Conservation (phyloP, 2,329 filamentous ascomycete genomes). For the Coniochaeta sp. region DNA sequence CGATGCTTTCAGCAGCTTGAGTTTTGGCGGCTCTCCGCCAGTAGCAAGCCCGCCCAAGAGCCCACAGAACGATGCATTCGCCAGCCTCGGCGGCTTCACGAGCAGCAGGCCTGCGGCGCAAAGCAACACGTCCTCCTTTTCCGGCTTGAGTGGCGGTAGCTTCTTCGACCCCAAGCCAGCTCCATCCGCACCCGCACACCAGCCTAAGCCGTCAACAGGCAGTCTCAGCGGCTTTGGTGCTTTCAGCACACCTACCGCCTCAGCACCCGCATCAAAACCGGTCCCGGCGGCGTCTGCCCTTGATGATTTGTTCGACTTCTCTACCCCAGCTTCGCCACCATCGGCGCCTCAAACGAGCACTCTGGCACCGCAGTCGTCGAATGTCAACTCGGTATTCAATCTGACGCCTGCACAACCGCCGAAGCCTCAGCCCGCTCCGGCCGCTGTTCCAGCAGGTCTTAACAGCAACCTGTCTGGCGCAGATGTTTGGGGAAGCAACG, state of each 20-base stretch:
- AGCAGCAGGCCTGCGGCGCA: conserved; percentile 25
- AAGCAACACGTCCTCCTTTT: conserved; percentile 36
- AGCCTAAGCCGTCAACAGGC: conserved; percentile 46
- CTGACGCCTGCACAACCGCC: conserved; percentile 50
- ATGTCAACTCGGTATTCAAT: conserved; percentile 70
- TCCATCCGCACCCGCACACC: conserved; percentile 37
- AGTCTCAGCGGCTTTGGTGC: conserved; percentile 60
- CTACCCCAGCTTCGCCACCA: conserved; percentile 38
- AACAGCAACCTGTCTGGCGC: conserved; percentile 36
- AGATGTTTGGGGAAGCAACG: conserved; percentile 82
- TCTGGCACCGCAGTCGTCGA: conserved; percentile 30
- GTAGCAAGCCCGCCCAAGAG: conserved; percentile 24
- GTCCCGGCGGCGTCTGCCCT: conserved; percentile 51
- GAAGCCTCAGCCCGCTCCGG: conserved; percentile 34
- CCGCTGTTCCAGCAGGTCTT: conserved; percentile 31
- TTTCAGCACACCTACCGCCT: conserved; percentile 38
- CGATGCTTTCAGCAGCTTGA: conserved; percentile 64
- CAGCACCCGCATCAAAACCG: conserved; percentile 23
- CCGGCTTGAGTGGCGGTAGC: conserved; percentile 60
- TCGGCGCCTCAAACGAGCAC: conserved; percentile 31
- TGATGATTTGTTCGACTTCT: conserved; percentile 77
- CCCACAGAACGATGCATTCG: conserved; percentile 28
- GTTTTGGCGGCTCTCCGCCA: conserved; percentile 31
- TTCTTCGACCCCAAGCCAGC: conserved; percentile 76
- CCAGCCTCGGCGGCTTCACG: conserved; percentile 19